A percentile compares a stretch with the other conserved stretches of the same genome.
Conservation (phyloP, 2,329 filamentous ascomycete species). For the Ophiostoma tasmaniense region DNA sequence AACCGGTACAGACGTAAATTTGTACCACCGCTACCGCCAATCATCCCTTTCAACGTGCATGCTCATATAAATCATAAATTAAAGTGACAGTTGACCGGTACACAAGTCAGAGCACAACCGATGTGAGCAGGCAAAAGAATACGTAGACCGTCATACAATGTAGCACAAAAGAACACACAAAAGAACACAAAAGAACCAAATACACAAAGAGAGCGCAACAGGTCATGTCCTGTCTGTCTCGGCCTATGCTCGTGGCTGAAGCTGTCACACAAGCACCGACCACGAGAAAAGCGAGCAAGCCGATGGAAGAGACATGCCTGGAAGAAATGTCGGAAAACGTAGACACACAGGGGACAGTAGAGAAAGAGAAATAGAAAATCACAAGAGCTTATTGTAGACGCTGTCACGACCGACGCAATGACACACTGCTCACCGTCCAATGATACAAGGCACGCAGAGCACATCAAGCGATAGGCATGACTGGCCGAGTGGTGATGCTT, state of each 20-base stretch:
- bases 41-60: neutral
- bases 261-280: neutral
- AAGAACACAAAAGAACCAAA: no score
- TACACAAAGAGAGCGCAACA: no score
- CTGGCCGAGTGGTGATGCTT: no score
- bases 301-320: neutral
- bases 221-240: neutral
- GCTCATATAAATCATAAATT: neutral
- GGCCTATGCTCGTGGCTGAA: neutral
- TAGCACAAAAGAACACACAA: neutral
- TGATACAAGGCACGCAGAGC: no score
- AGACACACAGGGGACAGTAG: no score
- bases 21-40: neutral
- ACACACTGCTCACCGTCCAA: no score
- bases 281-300: neutral
- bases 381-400: no score
- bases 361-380: no score
- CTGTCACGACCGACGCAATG: no score
- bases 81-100: neutral
- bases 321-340: no score
- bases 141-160: neutral
- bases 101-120: neutral
- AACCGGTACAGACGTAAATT: neutral
- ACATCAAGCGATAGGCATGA: no score
- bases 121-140: neutral